Base-by-base conservation (phyloP, 1,284 basidiomycete species). In the Ustilago crameri region DNA sequence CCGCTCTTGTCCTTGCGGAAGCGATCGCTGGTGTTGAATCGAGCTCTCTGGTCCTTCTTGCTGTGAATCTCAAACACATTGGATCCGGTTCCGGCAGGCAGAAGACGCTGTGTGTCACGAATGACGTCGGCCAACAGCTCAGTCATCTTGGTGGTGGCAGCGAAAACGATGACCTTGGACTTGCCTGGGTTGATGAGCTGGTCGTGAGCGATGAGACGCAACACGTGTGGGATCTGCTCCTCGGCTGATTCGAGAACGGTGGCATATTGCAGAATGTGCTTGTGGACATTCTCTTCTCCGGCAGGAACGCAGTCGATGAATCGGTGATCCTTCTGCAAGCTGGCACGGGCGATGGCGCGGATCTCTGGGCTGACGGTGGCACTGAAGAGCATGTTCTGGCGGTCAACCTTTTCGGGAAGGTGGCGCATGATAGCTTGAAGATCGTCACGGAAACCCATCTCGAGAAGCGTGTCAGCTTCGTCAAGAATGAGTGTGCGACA, bases 301-400 rank as follows among this genome's bases (percentile, higher is more conserved):
- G 84, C 82, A 37, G 87, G 87, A 2, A 88, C 87, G 70, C 86
- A 87, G 83, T 88, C 87, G 78, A 88, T 86, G 72, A 87, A 85
- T 86, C 87, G 54, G 82, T 91, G 88, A 61, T 89, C 87, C 43
- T 83, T 82, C 22, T 87, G 84, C 87, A 92, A 75, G 88, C 89
- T 62, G 87, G 83, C 78, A 27, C 83, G 79, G 1, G 87, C 86
- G 49, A 88, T 85, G 44, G 82, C 78, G 30, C 82, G 76, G 56
- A 88, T 87, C 53, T 85, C 84, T 17, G 75, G 79, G 41, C 86
- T 86, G 46, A 88, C 86, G 18, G 88, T 97, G 10, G 95, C 95
- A n/a, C 92, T 95, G 85, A 98, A 96, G 67, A 98, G 87, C 86
- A 97, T 91, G 0, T 94, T 98, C 82, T 95, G 93, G 20, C 95